Base-by-base conservation (phyloP, 768 basidiomycete genomes). In the Mycena capillaripes region DNA sequence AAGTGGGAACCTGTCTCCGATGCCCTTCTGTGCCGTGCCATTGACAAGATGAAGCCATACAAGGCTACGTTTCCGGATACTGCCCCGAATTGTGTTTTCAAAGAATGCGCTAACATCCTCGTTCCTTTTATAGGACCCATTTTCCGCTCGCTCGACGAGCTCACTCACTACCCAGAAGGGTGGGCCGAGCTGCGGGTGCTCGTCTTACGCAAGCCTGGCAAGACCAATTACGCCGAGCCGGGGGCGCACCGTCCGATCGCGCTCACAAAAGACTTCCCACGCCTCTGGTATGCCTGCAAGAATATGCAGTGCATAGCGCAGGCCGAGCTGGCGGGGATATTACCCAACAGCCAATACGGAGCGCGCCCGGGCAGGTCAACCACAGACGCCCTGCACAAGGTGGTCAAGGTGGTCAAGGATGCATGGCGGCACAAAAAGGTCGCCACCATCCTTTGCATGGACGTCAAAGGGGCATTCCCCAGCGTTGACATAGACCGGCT, bases 391-490 rank as follows among this genome's bases (percentile, higher is more conserved):
- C 36, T 83, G 2, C 75, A 81, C 59, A 48, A 79, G 1, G 50
- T 85, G 0, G 77, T 81, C 11, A 69, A 80, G 0, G 79, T 74
- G 9, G 75, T 86, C 21, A 80, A 84, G 52, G 80, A 83, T 17
- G 82, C 84, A 0, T 86, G 84, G 85, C 38, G 81, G 1, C 70
- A 64, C 21, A 34, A 68, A 0, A 64, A 79, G 23, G 84, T 83
- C 0, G 83, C 74, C 0, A 76, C 80, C 0, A 73, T 75, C 0
- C 72, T 86, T 0, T 83, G 81, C 60, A 75, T 85, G 0, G 84
- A 86, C 71, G 82, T 85, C 0, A 78, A 85, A 67, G 84, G 80
- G 0, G 84, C 83, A 0, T 86, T 85, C 62, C 85, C 81, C 0
- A 84, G 79, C 63, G 78, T 76, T 0, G 79, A 75, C 0, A 72